Base-by-base conservation (phyloP, 2,329 filamentous ascomycete species). In the Hymenoscyphus salicellus region DNA sequence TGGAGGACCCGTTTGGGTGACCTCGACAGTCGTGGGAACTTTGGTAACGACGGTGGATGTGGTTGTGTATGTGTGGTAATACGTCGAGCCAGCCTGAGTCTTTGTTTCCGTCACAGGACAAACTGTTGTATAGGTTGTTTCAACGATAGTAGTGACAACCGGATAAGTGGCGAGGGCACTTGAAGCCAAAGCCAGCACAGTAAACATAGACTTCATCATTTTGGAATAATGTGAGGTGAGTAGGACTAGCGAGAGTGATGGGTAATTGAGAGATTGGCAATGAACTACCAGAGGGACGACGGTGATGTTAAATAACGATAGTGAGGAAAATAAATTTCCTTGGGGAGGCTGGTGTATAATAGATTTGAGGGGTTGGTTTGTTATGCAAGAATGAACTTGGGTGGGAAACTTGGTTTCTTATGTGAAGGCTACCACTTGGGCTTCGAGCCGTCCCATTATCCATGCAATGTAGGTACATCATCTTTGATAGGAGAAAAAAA, bases 31-130 rank as follows among this genome's bases (percentile, higher is more conserved):
- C 17, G 56, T 38, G 16, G 36, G 36, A 52, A 28, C 43, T 3
- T 36, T 17, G 3, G 46, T 38, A 20, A 61, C 46, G 11, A 61
- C 16, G 14, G 43, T 52, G 2, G 60, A 61, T 28, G 79, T 80
- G 1, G 81, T 80, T 16, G 77, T 79, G 68, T 79, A 82, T 5
- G 77, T 79, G 4, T 75, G 75, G 2, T 77, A 76, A 60, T 78
- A 76, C 7, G 78, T 79, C 4, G 63, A 75, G 20, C 78, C 78
- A 7, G 74, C 70, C 1, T 71, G 74, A 10, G 77, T 78, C 67
- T 63, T 66, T 5, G 71, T 75, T 11, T 64, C 63, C 0, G 81
- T 84, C 5, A 84, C 74, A 2, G 81, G 73, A 64, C 75, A 76
- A 8, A 68, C 52, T 2, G 71, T 71, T 0, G 71, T 73, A 28